Base-by-base conservation (phyloP, 129 eudicot genomes). In the Rutidosis leptorrhynchoides region DNA sequence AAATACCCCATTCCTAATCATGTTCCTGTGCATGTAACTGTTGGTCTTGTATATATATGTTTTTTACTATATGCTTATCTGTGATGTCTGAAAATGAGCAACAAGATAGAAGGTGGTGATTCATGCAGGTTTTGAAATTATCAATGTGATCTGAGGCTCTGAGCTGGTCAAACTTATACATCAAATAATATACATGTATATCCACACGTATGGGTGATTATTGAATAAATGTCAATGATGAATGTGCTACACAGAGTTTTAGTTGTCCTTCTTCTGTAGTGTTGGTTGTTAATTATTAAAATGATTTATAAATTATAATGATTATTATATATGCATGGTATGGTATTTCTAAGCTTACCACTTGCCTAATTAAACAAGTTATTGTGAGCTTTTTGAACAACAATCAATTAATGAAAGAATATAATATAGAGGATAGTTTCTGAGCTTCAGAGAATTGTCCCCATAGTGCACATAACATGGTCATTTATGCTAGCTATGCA, bases 221-320 rank as follows among this genome's bases (percentile, higher is more conserved):
- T 67, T 35, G 68, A 49, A 67, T 25, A 58, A 48, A 30, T 59
- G 79, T 68, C 69, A 75, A 75, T 68, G 56, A 75, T 75, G 57
- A 60, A 75, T 75, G 54, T 75, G 69, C 54, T 48, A n/a, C 69
- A 75, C 79, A 67, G 69, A 51, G 23, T 26, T 68, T 75, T 68
- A 37, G 74, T 75, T 75, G 74, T 75, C 49, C 12, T 75, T 67
- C 63, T 49, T 75, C 74, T 75, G 79, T 75, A 57, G 29, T 74
- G 79, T 67, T 74, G 62, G 79, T 74, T 67, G 68, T 46, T 67
- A 30, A 58, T 67, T 74, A 57, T 58, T 28, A 43, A 55, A 42
- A 19, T 26, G 22, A 21, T 16, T 42, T 45, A n/a, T 21, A 2
- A 21, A 6, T 42, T 45, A n/a, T 21, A 2, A 14, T 37, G 42